Evolutionary conservation across 2,329 filamentous ascomycete species (phyloP).

Genomic region (Pseudocercospora musae): DNA sequence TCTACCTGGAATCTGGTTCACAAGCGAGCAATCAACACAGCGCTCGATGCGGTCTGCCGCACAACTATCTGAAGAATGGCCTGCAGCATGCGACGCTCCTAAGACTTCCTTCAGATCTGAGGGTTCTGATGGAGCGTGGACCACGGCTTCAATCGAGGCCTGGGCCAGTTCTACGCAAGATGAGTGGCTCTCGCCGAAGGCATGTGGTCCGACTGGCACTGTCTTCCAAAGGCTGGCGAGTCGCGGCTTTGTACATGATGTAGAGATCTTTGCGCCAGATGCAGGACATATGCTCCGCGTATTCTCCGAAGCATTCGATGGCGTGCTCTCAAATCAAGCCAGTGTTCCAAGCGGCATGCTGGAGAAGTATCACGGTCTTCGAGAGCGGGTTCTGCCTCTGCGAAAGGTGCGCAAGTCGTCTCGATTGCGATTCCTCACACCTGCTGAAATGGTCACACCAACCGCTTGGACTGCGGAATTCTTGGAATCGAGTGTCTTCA

Average conservation of each 20-base stretch:
- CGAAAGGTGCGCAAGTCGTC: slow-evolving; percentile 73
- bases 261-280: slow-evolving; percentile 61
- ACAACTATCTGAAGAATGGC: slow-evolving; percentile 49
- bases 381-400: slow-evolving; percentile 69
- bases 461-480: slow-evolving; percentile 70
- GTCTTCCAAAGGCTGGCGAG: slow-evolving; percentile 71
- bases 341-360: neutral
- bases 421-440: slow-evolving; percentile 66
- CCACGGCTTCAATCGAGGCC: slow-evolving; percentile 46
- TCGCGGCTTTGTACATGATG: slow-evolving; percentile 65
- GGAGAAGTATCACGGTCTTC: slow-evolving; percentile 55
- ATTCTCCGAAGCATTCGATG: slow-evolving; percentile 60
- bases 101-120: slow-evolving; percentile 28
- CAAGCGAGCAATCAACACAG: slow-evolving; percentile 38
- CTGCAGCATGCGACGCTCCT: slow-evolving; percentile 32
- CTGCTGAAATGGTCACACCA: slow-evolving; percentile 69
- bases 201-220: slow-evolving; percentile 60
- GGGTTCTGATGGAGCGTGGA: slow-evolving; percentile 47
- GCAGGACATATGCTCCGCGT: slow-evolving; percentile 65
- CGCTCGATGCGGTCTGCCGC: slow-evolving; percentile 38
- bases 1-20: slow-evolving; percentile 54
- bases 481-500: slow-evolving; percentile 66
- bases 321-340: slow-evolving; percentile 35
- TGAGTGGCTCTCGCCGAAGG: slow-evolving; percentile 66
- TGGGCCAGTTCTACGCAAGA: slow-evolving; percentile 43